Evolutionary conservation across 441 rosid genomes (phyloP).

Genomic region (Metrosideros polymorpha): DNA sequence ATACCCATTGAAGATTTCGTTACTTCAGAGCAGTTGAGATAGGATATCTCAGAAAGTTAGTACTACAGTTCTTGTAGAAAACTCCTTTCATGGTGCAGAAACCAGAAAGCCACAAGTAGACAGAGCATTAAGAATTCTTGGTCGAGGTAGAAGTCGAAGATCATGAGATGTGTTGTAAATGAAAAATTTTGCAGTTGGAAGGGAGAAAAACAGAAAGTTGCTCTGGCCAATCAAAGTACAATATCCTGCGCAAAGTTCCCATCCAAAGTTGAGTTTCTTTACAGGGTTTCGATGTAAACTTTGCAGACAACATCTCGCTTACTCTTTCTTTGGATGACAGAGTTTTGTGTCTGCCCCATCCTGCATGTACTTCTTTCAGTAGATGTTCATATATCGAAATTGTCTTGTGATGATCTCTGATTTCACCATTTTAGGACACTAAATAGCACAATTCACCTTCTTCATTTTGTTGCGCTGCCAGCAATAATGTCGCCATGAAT

Average conservation of each 20-base stretch:
- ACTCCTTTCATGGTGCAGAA: not conserved
- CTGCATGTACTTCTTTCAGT: not conserved
- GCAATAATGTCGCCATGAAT: not conserved
- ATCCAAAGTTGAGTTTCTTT: not conserved
- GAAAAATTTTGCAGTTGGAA: not conserved
- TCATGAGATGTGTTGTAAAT: not conserved
- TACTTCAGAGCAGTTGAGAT: not conserved
- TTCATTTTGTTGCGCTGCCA: not conserved
- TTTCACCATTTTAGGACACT: not conserved
- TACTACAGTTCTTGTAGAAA: not conserved
- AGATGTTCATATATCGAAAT: not conserved
- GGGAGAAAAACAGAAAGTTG: not conserved
- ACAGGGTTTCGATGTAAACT: not conserved
- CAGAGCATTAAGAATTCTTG: not conserved
- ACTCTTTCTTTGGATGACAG: not conserved
- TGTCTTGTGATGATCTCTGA: not conserved
- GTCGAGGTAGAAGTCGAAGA: not conserved
- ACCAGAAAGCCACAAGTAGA: not conserved
- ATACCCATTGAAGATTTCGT: not conserved
- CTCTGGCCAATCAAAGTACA: not conserved
- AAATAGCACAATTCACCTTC: not conserved
- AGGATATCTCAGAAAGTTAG: not conserved
- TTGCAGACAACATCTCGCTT: not conserved
- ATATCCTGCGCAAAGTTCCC: not conserved
- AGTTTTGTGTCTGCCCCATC: not conserved